Base-by-base conservation (phyloP, 2,329 filamentous ascomycete genomes). In the Trichoderma atrobrunneum region DNA sequence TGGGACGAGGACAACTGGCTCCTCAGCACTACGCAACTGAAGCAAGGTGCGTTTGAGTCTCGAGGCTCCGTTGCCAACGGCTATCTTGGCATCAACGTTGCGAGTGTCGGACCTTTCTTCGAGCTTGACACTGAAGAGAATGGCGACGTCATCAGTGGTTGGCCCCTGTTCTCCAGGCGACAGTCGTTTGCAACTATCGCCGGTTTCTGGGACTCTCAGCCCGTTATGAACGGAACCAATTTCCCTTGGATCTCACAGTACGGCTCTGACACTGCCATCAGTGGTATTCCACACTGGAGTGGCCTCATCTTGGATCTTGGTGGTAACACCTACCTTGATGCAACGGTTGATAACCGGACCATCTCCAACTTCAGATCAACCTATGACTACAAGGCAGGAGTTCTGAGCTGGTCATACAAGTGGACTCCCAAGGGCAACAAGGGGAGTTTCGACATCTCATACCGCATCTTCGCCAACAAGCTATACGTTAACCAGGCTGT, bases 141-240 rank as follows among this genome's bases (percentile, higher is more conserved):
- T 28, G 75, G 76, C 32, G 74, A 75, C 32, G 69, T 73, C n/a
- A 87, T 89, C 74, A 89, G 85, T 73, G 91, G 90, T 5, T 93
- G 91, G 91, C 91, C 91, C 6, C 81, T 93, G 3, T 91, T 88
- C 78, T 87, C 88, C 71, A 81, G 85, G 30, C 84, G 91, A 26
- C 89, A 92, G 78, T 87, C 87, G 0, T 92, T 93, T 77, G 88
- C 88, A 0, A 92, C 90, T 0, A 86, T 93, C 48, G 86, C 88
- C 5, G 91, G 91, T 1, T 93, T 93, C 77, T 92, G 86, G 79
- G 87, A 92, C 74, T 84, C 81, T 2, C 88, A 92, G 77, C 83
- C 85, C 2, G 85, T 81, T 16, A 89, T 87, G 1, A 89, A 88
- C 65, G 84, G 85, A 2, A 86, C 86, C 26, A 93, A 92, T 75